Conservation (phyloP, 345 rosid genomes). For the Aquilaria malaccensis region DNA sequence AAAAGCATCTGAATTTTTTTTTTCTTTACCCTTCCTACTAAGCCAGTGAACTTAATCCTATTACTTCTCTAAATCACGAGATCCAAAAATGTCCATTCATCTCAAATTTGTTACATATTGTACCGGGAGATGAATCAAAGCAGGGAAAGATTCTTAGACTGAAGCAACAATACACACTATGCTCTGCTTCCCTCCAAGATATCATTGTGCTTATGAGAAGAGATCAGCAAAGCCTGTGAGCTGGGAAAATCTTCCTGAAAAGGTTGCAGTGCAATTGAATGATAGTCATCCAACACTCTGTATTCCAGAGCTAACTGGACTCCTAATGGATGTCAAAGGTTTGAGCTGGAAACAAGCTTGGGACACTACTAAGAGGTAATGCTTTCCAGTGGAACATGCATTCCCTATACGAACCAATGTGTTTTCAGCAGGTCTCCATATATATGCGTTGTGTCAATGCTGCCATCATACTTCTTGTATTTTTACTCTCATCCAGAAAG, state of each 20-base stretch:
- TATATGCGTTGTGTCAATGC: no score
- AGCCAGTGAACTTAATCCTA: no score
- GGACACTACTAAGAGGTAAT: constrained; percentile 65
- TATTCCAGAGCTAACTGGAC: constrained; percentile 70
- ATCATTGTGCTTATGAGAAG: constrained; percentile 61
- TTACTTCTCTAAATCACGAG: no score
- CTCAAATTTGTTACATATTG: constrained; percentile 58
- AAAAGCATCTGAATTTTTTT: no score
- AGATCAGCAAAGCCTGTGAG: constrained; percentile 38
- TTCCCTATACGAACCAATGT: no score
- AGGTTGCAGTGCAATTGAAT: constrained; percentile 82
- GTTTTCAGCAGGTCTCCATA: no score
- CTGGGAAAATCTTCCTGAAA: constrained; percentile 74
- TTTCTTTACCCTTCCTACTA: no score
- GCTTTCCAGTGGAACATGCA: no score
- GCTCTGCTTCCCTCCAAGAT: constrained; percentile 84
- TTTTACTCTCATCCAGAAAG: no score
- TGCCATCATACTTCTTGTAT: no score
- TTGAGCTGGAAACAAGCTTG: constrained; percentile 69
- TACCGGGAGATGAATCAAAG: constrained; percentile 73
- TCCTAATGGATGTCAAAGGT: constrained; percentile 67
- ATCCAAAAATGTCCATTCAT: background rate
- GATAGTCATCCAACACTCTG: constrained; percentile 80
- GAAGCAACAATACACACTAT: constrained; percentile 79
- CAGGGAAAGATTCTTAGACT: constrained; percentile 75